phyloP scores from a whole-genome alignment of 2,329 filamentous ascomycete species.

The Neodidymelliopsis sp. region DNA sequence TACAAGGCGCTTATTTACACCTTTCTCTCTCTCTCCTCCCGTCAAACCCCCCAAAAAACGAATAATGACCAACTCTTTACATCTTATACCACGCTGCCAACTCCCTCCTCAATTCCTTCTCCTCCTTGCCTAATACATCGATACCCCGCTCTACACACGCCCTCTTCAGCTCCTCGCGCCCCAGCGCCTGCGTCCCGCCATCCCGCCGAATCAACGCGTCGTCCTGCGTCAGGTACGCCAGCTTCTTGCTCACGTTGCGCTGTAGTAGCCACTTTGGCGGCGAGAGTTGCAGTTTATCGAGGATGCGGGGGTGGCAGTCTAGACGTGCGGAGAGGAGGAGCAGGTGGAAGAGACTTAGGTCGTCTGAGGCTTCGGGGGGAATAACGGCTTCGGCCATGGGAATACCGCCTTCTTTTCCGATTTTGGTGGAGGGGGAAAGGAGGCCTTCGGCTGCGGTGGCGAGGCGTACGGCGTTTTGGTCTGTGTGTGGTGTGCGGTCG shows the following conservation, averaged over 20 bases:
- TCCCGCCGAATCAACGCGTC: constrained; percentile 71
- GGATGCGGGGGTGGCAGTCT: constrained; percentile 41
- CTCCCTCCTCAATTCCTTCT: constrained; percentile 36
- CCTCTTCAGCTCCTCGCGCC: constrained; percentile 69
- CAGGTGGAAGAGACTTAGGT: constrained; percentile 26
- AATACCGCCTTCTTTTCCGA: constrained; percentile 8
- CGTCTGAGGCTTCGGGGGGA: constrained; percentile 3
- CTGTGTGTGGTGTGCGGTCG: constrained; percentile 2
- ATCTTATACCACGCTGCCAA: constrained; percentile 30
- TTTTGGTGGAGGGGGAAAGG: not conserved
- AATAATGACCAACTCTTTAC: not conserved
- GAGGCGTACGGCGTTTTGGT: constrained; percentile 2
- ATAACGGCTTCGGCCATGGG: constrained; percentile 14
- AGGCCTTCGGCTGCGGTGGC: constrained; percentile 10
- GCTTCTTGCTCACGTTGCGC: constrained; percentile 60
- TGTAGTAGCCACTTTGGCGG: constrained; percentile 60
- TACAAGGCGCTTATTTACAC: no score
- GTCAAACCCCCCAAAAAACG: not conserved
- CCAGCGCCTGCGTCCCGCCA: constrained; percentile 67
- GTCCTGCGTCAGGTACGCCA: constrained; percentile 73
- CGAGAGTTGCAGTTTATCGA: constrained; percentile 52
- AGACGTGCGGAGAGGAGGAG: constrained; percentile 28
- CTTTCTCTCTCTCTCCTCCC: not conserved
- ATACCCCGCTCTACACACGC: constrained; percentile 68
- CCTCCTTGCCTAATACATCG: constrained; percentile 36